Evolutionary conservation across 192 early-diverging fungal species (phyloP), one percentile per base, ranked within the genome.

Genomic region (Helicostylum pulchrum): DNA sequence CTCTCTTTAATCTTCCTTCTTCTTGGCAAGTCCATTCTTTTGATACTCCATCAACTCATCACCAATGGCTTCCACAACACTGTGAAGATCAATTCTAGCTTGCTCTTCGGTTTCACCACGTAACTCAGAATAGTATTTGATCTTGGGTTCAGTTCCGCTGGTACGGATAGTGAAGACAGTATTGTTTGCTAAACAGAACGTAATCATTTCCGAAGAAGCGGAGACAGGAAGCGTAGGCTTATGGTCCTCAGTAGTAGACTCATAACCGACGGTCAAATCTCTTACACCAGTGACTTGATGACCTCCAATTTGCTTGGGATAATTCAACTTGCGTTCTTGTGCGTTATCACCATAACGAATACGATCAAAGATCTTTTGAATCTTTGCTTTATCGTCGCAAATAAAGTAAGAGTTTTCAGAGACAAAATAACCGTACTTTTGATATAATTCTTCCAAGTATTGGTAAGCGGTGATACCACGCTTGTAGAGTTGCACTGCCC

Each of bases 381-480:
- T 94, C n/a, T 79, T 84, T 8, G 39, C 63, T 10, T 85, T 85
- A 46, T 94, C 88, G 31, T 88, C 77, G 67, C 93, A 92, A 45
- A 93, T 79, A 76, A 95, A 94, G 75, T 97, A 97, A 17, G 86
- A 83, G 74, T 94, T 96, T 49, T 87, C 81, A 1, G 91, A 91
- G 3, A 88, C 85, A 82, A 92, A 95, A 70, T 82, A 92, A 2
- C 94, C 94, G 39, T 91, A 88, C 71, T 88, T 84, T 51, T 80
- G 71, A 59, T 94, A 94, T 14, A 92, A 71, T 45, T 71, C 68
- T 64, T 95, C 85, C 58, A 97, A 75, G 60, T 91, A 91, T 12
- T 84, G 79, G 44, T 68, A 70, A 31, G 93, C 79, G 20, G 70
- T 86, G 36, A 74, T 64, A n/a, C 82, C 85, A 47, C 87, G 63